Evolutionary conservation across 1,284 basidiomycete genomes (phyloP).

Genomic region (Heliocybe sulcata): DNA sequence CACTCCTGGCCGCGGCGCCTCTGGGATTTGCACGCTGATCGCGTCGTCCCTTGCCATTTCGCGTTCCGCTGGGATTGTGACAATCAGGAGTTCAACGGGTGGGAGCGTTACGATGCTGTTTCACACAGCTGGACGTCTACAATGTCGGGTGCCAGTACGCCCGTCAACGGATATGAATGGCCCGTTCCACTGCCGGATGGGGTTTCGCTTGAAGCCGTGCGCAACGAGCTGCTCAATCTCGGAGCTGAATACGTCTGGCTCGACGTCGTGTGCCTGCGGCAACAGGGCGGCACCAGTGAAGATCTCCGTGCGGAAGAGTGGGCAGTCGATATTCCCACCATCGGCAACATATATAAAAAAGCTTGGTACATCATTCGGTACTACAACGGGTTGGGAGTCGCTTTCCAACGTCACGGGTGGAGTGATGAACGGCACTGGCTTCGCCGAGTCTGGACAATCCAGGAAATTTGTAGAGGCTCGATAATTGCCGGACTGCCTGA

Average conservation of each 20-base stretch:
- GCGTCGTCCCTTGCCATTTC: not conserved
- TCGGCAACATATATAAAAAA: not conserved
- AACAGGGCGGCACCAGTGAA: not conserved
- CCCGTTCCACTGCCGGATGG: constrained; percentile 4
- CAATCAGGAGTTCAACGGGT: constrained; percentile 1
- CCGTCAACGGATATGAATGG: constrained; percentile 6
- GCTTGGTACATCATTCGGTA: not conserved
- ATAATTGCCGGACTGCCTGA: not conserved
- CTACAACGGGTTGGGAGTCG: not conserved
- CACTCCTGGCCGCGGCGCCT: not conserved
- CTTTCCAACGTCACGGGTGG: not conserved
- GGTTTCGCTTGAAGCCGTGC: constrained; percentile 5
- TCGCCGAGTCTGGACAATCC: not conserved
- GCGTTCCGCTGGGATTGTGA: not conserved
- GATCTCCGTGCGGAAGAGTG: constrained; percentile 5
- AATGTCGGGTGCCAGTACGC: not conserved
- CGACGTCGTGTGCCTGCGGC: constrained; percentile 6
- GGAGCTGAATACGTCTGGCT: constrained; percentile 6
- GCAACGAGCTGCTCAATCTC: constrained; percentile 7
- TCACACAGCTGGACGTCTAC: constrained; percentile 5
- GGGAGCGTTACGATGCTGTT: constrained; percentile 4
- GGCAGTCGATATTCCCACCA: constrained; percentile 8
- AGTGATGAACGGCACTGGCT: not conserved
- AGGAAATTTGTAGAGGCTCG: not conserved
- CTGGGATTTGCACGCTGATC: not conserved